Base-by-base conservation (phyloP, 345 rosid species). In the Ceriops decandra region DNA sequence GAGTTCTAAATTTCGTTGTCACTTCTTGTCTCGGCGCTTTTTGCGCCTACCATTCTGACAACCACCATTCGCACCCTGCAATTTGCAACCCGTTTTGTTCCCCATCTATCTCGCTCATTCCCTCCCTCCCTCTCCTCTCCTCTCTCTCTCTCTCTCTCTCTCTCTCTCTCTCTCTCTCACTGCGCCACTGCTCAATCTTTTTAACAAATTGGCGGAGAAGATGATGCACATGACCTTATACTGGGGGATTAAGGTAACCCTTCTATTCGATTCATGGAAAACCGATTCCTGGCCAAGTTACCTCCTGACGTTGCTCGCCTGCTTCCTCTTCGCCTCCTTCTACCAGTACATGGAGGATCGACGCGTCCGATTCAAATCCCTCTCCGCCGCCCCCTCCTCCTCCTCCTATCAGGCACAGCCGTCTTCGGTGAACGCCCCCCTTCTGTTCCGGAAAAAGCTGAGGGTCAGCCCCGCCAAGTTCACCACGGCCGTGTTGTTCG, bases 161-260 rank as follows among this genome's bases (percentile, higher is more conserved):
- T 38, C 11, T 6, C 15, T 26, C 11, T 3, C 1, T 24, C 31
- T 56, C 17, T 24, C 6, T 24, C 28, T 54, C 0, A 9, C 15
- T 1, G 30, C 1, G 59, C 1, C 17, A 24, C 28, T 11, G 17
- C 28, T 10, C 5, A 24, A 24, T 56, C 59, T 27, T 10, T 54
- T 11, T 16, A 38, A 47, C 35, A 17, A 15, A 64, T 13, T 3
- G n/a, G 21, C 2, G 47, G 20, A n/a, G 22, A 69, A 65, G 30
- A 76, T 76, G 79, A 76, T 76, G 79, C 79, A 76, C 61, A 76
- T 76, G 79, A 76, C 79, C 64, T 71, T 76, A 17, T 76, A 76
- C 61, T 76, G 79, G 79, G 72, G 79, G 26, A 57, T 26, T 2
- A 49, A 67, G 27, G 79, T 71, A 2, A 76, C 79, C 6, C 74